phyloP scores from a whole-genome alignment of 2,329 filamentous ascomycete species.

The Hypomyces perniciosus region DNA sequence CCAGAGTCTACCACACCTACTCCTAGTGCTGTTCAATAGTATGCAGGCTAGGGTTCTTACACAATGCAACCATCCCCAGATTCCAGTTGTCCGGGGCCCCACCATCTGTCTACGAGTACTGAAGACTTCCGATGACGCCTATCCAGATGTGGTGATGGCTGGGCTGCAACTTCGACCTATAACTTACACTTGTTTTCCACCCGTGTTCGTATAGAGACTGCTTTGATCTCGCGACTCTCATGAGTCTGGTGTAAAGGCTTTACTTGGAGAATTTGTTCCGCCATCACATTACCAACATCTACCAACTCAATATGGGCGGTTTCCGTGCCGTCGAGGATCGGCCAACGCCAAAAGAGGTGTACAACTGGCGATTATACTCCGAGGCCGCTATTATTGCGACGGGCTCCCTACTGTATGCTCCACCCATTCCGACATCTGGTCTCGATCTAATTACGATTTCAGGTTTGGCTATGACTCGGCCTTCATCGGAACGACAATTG shows the following conservation, averaged over 20 bases:
- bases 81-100: conserved; percentile 3
- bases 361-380: conserved; percentile 46
- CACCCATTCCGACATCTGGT: no score
- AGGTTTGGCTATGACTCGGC: conserved; percentile 49
- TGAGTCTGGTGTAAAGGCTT: neutral
- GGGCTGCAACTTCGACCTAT: conserved; percentile 1
- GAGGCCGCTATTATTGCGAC: conserved; percentile 43
- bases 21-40: neutral
- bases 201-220: neutral
- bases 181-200: neutral
- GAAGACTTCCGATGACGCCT: conserved; percentile 5
- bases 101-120: conserved; percentile 6
- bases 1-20: neutral
- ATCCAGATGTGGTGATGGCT: neutral
- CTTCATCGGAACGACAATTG: conserved; percentile 50
- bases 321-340: conserved; percentile 47
- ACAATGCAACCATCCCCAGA: neutral
- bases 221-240: neutral
- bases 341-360: conserved; percentile 49
- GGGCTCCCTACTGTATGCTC: conserved; percentile 34
- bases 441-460: neutral
- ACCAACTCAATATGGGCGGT: conserved; percentile 25
- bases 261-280: neutral
- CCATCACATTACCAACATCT: neutral
- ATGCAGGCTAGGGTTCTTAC: conserved; percentile 1